phyloP scores from a whole-genome alignment of 345 rosid species.

The Murraya koenigii region DNA sequence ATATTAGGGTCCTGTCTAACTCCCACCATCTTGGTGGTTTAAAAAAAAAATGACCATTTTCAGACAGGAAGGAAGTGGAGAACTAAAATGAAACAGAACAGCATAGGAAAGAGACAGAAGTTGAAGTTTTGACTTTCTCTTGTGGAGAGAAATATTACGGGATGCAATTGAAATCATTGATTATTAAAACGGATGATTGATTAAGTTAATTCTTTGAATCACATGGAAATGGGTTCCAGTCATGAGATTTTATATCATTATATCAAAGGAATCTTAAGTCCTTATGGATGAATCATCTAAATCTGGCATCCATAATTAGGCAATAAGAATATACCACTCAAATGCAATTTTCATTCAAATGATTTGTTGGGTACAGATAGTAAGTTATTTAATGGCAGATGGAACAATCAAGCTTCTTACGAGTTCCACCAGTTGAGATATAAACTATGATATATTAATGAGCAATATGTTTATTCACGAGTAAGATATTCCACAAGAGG shows the following conservation, averaged over 20 bases:
- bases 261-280: too few species aligned
- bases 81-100: not conserved
- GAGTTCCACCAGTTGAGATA: not conserved
- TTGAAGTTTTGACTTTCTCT: not conserved
- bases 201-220: not conserved
- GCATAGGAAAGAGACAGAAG: not conserved
- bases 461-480: not conserved
- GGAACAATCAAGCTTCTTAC: slow-evolving; percentile 9
- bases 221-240: not conserved
- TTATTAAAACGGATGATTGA: too few species aligned
- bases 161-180: not conserved
- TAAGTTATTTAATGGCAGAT: not conserved
- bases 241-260: not conserved
- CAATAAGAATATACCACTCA: not conserved
- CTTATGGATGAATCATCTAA: not conserved
- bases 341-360: not conserved
- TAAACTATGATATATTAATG: not conserved
- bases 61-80: not conserved
- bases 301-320: not conserved
- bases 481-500: not conserved
- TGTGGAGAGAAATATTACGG: not conserved
- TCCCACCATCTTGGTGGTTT: too few species aligned
- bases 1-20: too few species aligned
- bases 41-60: not conserved
- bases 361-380: not conserved